A percentile compares a stretch with the other conserved stretches of the same genome.
These are phyloP conservation scores for Omphalea diandra DNA, from an alignment of 441 rosid species.

Conservation along the genomic window DNA sequence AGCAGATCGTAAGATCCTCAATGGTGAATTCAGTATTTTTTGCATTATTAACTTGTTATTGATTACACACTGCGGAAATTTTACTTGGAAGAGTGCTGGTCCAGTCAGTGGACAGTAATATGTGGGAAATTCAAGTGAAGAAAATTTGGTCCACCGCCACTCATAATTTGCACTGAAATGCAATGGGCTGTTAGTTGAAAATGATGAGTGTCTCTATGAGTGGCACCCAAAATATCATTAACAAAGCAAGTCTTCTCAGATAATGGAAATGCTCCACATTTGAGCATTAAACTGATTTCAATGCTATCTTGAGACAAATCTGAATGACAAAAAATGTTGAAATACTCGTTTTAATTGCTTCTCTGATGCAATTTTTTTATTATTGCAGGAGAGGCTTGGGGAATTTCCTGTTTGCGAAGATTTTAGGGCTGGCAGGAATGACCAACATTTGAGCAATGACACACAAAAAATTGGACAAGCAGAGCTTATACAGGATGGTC, in stretches of 20 bases:
- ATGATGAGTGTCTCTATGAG: neutral
- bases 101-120: neutral
- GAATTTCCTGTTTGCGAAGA: conserved; percentile 53
- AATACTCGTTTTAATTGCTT: neutral
- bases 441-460: conserved; percentile 43
- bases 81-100: neutral
- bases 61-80: neutral
- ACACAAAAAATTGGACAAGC: conserved; percentile 45
- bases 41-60: neutral
- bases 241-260: neutral
- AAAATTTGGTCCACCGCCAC: neutral
- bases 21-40: neutral
- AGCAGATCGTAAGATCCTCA: neutral
- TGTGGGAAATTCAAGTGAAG: neutral
- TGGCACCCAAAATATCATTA: neutral
- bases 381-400: conserved; percentile 68
- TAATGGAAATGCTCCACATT: no score
- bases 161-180: neutral
- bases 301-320: neutral
- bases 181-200: neutral
- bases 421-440: conserved; percentile 46
- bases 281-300: neutral
- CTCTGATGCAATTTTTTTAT: conserved; percentile 11
- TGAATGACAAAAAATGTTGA: neutral
- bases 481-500: conserved; percentile 45